A percentile compares a stretch with the other conserved stretches of the same genome.
Evolutionary conservation across 805 yeast genomes (phyloP).

Genomic region (Metschnikowia continentalis): DNA sequence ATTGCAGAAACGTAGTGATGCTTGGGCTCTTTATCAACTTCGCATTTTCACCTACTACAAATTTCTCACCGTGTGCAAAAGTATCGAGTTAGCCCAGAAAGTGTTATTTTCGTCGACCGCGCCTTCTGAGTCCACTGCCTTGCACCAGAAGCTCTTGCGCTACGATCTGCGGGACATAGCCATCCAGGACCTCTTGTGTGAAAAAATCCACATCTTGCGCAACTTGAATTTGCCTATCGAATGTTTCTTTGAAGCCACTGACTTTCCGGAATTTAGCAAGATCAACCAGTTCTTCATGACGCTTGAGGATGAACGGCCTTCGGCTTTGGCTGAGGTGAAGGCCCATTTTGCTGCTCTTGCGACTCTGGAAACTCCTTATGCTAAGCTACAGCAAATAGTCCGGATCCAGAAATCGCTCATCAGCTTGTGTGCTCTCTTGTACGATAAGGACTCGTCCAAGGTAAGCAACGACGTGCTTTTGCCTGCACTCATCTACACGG

Average conservation of each 20-base stretch:
- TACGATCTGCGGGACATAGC: conserved; percentile 38
- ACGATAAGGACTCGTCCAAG: conserved; percentile 18
- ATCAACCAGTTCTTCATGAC: conserved; percentile 13
- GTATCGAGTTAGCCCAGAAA: conserved; percentile 33
- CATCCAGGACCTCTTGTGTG: conserved; percentile 32
- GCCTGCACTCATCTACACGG: conserved; percentile 35
- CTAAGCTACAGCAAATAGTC: conserved; percentile 29
- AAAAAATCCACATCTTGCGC: conserved; percentile 28
- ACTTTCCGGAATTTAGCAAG: conserved; percentile 6
- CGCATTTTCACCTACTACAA: conserved; percentile 41
- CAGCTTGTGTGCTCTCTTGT: conserved; percentile 13
- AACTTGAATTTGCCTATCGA: conserved; percentile 25
- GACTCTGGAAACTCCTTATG: conserved; percentile 26
- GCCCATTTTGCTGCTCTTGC: conserved; percentile 18
- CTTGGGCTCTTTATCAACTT: conserved; percentile 34
- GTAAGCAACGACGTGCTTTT: conserved; percentile 38
- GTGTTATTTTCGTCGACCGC: conserved; percentile 25
- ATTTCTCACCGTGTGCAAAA: conserved; percentile 29
- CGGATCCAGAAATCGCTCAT: conserved; percentile 31
- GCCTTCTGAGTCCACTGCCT: conserved; percentile 26
- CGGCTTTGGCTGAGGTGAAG: conserved; percentile 18
- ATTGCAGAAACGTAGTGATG: conserved; percentile 33
- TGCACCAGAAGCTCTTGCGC: conserved; percentile 37
- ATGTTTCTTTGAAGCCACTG: conserved; percentile 26
- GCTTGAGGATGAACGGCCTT: conserved; percentile 7